These are phyloP conservation scores for Trichophyton mentagrophytes DNA, from an alignment of 2,329 filamentous ascomycete genomes.

Conservation along the genomic window DNA sequence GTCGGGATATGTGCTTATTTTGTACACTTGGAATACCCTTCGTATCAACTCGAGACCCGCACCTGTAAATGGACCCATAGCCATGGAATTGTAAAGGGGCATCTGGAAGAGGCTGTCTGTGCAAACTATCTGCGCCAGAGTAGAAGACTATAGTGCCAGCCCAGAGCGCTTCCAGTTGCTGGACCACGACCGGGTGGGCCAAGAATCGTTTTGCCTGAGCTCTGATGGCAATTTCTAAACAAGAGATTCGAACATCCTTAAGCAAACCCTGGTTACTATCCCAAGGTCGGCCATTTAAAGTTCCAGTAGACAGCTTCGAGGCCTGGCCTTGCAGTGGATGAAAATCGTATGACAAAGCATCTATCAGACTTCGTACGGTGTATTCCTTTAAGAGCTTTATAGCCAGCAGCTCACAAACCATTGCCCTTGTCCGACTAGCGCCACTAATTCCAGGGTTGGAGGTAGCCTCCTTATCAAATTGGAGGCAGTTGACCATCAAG, in stretches of 20 bases:
- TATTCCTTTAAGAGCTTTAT: constrained; percentile 86
- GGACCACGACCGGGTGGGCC: constrained; percentile 79
- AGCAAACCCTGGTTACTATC: constrained; percentile 30
- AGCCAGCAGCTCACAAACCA: constrained; percentile 80
- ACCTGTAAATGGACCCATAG: constrained; percentile 16
- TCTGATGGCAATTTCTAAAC: constrained; percentile 82
- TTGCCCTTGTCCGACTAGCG: constrained; percentile 67
- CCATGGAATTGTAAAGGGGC: constrained; percentile 13
- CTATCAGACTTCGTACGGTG: constrained; percentile 76
- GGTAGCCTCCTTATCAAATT: constrained; percentile 80
- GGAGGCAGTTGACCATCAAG: constrained; percentile 82
- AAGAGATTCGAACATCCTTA: constrained; percentile 66
- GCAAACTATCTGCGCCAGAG: constrained; percentile 71
- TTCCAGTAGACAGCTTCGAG: constrained; percentile 29
- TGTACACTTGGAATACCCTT: constrained; percentile 11
- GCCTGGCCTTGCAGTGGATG: constrained; percentile 75
- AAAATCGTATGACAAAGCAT: constrained; percentile 89
- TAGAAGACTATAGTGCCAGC: constrained; percentile 91
- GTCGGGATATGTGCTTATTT: constrained; percentile 31
- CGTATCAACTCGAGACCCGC: neutral
- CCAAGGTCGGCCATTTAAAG: constrained; percentile 26
- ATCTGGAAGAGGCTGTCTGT: constrained; percentile 44
- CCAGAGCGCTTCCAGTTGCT: constrained; percentile 96
- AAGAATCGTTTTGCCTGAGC: constrained; percentile 87
- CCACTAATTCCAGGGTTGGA: constrained; percentile 72